Conservation (phyloP, 2,329 filamentous ascomycete species). For the Didymella segeticola region DNA sequence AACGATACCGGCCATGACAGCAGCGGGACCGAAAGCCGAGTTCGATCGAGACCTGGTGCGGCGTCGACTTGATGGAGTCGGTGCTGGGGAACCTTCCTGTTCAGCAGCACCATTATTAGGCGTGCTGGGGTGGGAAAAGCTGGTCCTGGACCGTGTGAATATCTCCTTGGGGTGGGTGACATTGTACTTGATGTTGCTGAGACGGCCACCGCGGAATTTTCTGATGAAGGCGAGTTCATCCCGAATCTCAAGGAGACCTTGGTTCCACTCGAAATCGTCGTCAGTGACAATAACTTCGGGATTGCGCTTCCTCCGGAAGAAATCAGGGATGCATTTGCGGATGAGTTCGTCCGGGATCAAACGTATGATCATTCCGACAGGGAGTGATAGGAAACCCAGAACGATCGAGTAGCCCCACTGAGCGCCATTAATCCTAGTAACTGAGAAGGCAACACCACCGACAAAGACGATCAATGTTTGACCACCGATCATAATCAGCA, state of each 20-base stretch:
- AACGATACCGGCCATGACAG: conserved; percentile 84
- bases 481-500: conserved; percentile 83
- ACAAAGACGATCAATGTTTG: conserved; percentile 91
- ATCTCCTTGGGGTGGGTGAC: conserved; percentile 77
- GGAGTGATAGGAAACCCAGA: conserved; percentile 83
- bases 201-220: conserved; percentile 78
- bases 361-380: conserved; percentile 80
- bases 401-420: conserved; percentile 91
- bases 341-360: conserved; percentile 78
- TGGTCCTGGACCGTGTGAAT: conserved; percentile 67
- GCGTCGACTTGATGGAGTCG: conserved; percentile 62
- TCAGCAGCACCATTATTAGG: conserved; percentile 61
- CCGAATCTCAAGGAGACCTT: conserved; percentile 74
- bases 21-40: conserved; percentile 75
- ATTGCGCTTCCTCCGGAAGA: conserved; percentile 51
- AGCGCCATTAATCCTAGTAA: conserved; percentile 70
- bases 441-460: conserved; percentile 81
- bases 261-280: conserved; percentile 67
- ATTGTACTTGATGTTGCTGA: conserved; percentile 82
- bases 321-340: conserved; percentile 50
- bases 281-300: conserved; percentile 54
- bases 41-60: conserved; percentile 72
- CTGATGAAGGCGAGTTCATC: conserved; percentile 83
- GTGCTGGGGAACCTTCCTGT: conserved; percentile 52
- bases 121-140: conserved; percentile 69